Base-by-base conservation (phyloP, 2,329 filamentous ascomycete species). In the Aspergillaceae sp. region DNA sequence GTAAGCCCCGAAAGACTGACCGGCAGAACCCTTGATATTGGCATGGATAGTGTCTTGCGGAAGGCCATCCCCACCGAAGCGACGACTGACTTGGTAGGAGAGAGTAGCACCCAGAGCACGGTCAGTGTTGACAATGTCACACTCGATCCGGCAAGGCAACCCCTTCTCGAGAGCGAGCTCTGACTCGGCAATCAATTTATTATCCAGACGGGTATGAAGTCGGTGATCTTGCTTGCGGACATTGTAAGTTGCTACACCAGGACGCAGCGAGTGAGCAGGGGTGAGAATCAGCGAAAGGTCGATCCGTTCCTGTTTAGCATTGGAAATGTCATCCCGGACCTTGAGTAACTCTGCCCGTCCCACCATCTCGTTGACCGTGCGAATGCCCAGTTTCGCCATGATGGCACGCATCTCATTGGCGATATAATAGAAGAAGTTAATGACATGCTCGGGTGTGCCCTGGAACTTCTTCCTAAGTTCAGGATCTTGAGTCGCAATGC, bases 381-480 rank as follows among this genome's bases (percentile, higher is more conserved):
- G 84, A 80, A 94, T 88, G 56, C 91, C 91, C 59, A 96, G 82
- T 71, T 86, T 88, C 43, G 91, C 90, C 91, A 97, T 96, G 70
- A 97, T 94, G 33, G 90, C 88, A 63, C 91, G 84, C 48, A 97
- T 80, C 73, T 97, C 91, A 63, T 97, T 97, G 56, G 91, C 86
- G 44, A 97, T 78, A 62, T 96, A 97, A 74, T 96, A 97, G 74
- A 95, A 95, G 76, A 96, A 96, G 77, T 96, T 97, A 70, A 97
- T 96, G 48, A 95, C 90, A 58, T 96, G 88, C 72, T 97, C 91
- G 7, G 91, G 90, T 1, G 87, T 90, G 51, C 91, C 91, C 56
- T 83, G 76, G 69, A 97, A 96, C 72, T 96, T 97, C 77, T 90
- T 86, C 50, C 91, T 82, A 2, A 97, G 78, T 64, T 91, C 86